Evolutionary conservation across 2,329 filamentous ascomycete species (phyloP).

Genomic region (Monilinia laxa): DNA sequence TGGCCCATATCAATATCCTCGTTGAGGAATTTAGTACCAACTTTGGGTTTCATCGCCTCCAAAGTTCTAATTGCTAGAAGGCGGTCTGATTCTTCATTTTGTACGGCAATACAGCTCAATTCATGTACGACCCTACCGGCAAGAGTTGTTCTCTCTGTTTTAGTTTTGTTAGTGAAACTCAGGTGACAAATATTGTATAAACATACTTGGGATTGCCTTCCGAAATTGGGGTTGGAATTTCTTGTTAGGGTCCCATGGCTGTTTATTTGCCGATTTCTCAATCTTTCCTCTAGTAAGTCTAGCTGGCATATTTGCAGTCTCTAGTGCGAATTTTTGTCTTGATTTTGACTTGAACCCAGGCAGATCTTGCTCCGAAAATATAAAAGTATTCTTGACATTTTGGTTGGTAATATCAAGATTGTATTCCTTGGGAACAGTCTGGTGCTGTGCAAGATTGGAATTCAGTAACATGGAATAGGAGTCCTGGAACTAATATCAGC

Average conservation of each 20-base stretch:
- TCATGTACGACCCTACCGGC: slow-evolving; percentile 73
- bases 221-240: slow-evolving; percentile 63
- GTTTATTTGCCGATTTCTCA: slow-evolving; percentile 48
- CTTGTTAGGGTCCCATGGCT: slow-evolving; percentile 49
- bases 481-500: slow-evolving; percentile 39
- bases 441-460: slow-evolving; percentile 63
- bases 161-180: slow-evolving; percentile 39
- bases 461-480: slow-evolving; percentile 67
- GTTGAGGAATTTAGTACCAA: slow-evolving; percentile 48
- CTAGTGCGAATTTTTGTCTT: slow-evolving; percentile 54
- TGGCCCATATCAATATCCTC: slow-evolving; percentile 38
- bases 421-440: slow-evolving; percentile 83
- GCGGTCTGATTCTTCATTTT: slow-evolving; percentile 66
- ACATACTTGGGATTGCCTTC: slow-evolving; percentile 70
- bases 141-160: slow-evolving; percentile 69
- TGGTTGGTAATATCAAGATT: slow-evolving; percentile 68
- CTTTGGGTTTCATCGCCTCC: slow-evolving; percentile 59
- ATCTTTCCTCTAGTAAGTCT: slow-evolving; percentile 48
- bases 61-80: slow-evolving; percentile 59
- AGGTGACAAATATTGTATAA: slow-evolving; percentile 28
- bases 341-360: slow-evolving; percentile 68
- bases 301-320: slow-evolving; percentile 58
- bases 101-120: slow-evolving; percentile 69
- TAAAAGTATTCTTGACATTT: slow-evolving; percentile 78
- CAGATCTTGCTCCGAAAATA: slow-evolving; percentile 92